Evolutionary conservation across 129 eudicot species (phyloP).

Genomic region (Artemisia annua): DNA sequence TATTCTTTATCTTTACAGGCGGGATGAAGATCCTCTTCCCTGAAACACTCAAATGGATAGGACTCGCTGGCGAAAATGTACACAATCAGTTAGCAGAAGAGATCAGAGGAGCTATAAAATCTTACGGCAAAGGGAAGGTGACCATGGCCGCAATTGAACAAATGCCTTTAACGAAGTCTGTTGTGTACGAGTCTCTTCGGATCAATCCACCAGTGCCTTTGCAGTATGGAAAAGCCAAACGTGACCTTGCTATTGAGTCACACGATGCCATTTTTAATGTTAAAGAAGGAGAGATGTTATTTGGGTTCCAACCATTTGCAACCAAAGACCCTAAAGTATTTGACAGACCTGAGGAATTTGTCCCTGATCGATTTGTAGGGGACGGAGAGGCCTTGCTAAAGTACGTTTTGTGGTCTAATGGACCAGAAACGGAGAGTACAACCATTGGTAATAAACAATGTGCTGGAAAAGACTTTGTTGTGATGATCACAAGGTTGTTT

Average conservation of each 20-base stretch:
- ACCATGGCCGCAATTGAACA: constrained; percentile 81
- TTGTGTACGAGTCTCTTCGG: constrained; percentile 72
- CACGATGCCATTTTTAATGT: constrained; percentile 76
- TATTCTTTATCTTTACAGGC: constrained; percentile 24
- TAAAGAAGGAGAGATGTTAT: constrained; percentile 80
- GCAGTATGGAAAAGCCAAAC: constrained; percentile 72
- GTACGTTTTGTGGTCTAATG: constrained; percentile 86
- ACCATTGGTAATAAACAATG: constrained; percentile 73
- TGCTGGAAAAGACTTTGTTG: constrained; percentile 91
- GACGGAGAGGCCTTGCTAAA: constrained; percentile 64
- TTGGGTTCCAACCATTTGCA: constrained; percentile 90
- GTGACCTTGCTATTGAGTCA: constrained; percentile 60
- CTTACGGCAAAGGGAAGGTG: no score
- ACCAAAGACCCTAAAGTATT: constrained; percentile 74
- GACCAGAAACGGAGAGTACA: constrained; percentile 70
- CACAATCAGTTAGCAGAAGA: constrained; percentile 65
- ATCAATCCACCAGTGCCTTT: constrained; percentile 78
- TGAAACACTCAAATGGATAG: constrained; percentile 68
- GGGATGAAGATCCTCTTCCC: constrained; percentile 85
- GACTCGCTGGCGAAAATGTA: constrained; percentile 63
- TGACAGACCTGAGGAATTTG: constrained; percentile 78
- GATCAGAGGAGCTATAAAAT: constrained; percentile 24
- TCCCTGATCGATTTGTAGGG: constrained; percentile 75
- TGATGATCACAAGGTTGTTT: constrained; percentile 63
- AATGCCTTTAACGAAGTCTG: constrained; percentile 89